These are phyloP conservation scores for Cucurbita maxima DNA, from an alignment of 306 rosid species.

Conservation along the genomic window DNA sequence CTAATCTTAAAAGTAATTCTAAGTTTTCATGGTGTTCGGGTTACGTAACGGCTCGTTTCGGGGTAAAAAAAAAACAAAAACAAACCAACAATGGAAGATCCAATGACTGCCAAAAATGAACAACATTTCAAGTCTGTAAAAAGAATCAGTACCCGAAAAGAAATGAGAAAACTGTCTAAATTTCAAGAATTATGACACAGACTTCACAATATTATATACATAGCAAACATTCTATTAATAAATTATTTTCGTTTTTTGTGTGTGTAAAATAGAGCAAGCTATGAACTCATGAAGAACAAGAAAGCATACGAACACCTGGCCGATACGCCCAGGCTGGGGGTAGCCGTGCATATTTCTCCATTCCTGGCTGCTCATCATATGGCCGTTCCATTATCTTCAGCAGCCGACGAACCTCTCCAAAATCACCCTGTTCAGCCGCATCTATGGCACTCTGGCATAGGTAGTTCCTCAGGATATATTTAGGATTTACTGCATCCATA, in stretches of 20 bases:
- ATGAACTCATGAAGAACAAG: conserved; percentile 74
- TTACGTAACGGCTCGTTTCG: too few species aligned
- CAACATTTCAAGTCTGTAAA: not conserved
- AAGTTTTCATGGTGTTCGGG: too few species aligned
- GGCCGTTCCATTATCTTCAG: conserved; percentile 82
- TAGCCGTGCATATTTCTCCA: conserved; percentile 95
- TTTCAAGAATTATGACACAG: not conserved
- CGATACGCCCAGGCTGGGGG: conserved; percentile 99
- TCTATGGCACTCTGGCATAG: conserved; percentile 94
- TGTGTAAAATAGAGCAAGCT: not conserved
- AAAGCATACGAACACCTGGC: conserved; percentile 97
- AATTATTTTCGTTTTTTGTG: not conserved
- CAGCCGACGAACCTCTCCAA: conserved; percentile 58
- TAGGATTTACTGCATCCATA: conserved; percentile 82
- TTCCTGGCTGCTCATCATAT: conserved; percentile 89
- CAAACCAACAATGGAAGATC: not conserved
- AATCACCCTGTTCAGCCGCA: conserved; percentile 91
- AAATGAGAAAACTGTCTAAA: not conserved
- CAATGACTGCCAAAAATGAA: not conserved
- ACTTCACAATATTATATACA: conserved; percentile 2
- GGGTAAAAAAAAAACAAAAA: too few species aligned
- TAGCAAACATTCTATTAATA: not conserved
- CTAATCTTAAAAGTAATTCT: too few species aligned
- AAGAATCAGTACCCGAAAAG: not conserved
- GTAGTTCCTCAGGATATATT: conserved; percentile 77